These are phyloP conservation scores for Chimonanthus salicifolius DNA, from an alignment of 164 flowering plant genomes.

Conservation along the genomic window DNA sequence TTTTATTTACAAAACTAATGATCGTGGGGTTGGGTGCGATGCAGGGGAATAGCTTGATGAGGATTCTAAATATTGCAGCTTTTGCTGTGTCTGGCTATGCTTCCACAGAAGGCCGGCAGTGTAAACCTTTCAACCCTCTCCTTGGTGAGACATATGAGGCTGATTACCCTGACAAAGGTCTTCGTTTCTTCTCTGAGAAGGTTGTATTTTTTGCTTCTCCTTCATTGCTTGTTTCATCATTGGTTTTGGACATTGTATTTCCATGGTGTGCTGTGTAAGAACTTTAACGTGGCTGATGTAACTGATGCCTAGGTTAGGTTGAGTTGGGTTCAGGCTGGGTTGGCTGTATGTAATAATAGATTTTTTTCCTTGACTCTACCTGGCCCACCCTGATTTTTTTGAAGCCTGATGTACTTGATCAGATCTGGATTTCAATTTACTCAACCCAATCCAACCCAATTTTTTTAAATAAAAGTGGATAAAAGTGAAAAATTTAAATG, in stretches of 20 bases:
- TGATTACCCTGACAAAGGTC: constrained; percentile 97
- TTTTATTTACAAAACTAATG: not conserved
- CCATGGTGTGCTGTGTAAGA: not conserved
- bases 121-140: constrained; percentile 98
- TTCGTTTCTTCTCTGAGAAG: constrained; percentile 95
- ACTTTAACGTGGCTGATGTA: not conserved
- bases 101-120: constrained; percentile 97
- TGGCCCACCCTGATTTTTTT: too few species aligned
- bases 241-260: not conserved
- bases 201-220: constrained; percentile 23
- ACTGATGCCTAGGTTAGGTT: too few species aligned
- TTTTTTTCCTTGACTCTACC: too few species aligned
- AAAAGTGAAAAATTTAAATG: too few species aligned
- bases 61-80: constrained; percentile 83
- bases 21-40: constrained; percentile 9
- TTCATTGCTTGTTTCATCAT: too few species aligned
- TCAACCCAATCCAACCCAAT: too few species aligned
- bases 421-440: too few species aligned
- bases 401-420: too few species aligned
- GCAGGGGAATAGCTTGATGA: constrained; percentile 97
- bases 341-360: too few species aligned
- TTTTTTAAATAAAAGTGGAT: too few species aligned
- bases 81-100: constrained; percentile 99
- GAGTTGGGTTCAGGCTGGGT: too few species aligned
- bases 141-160: constrained; percentile 99